phyloP scores from a whole-genome alignment of 441 rosid species.

The Mallotus repandus region DNA sequence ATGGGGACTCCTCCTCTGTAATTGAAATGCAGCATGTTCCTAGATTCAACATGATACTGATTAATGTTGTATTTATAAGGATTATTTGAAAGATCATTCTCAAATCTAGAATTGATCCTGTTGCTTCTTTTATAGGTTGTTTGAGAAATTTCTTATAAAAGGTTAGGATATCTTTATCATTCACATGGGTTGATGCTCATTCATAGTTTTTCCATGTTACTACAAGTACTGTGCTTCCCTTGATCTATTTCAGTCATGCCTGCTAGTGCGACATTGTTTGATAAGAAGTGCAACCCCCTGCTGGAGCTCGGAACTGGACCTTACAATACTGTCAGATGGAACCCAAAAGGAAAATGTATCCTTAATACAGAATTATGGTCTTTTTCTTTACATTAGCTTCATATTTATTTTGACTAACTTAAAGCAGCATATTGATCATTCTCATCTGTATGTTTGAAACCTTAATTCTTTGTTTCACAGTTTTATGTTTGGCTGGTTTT shows the following conservation, averaged over 20 bases:
- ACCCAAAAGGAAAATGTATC: slow-evolving; percentile 91
- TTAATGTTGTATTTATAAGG: neutral
- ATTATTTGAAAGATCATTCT: neutral
- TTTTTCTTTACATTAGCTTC: slow-evolving; percentile 3
- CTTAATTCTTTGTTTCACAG: slow-evolving; percentile 49
- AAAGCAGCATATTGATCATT: slow-evolving; percentile 7
- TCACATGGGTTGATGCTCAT: neutral
- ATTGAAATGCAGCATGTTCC: neutral
- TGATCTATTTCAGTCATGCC: slow-evolving; percentile 78
- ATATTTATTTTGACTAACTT: slow-evolving; percentile 1
- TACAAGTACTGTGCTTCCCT: slow-evolving; percentile 35
- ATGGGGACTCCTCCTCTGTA: neutral
- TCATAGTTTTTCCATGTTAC: neutral
- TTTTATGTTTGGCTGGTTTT: slow-evolving; percentile 90
- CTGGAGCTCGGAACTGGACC: slow-evolving; percentile 90
- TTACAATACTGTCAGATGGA: slow-evolving; percentile 89
- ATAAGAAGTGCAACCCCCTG: slow-evolving; percentile 81
- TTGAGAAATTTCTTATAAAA: neutral
- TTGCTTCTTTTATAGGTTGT: neutral
- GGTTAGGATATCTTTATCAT: neutral
- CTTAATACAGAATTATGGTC: slow-evolving; percentile 24
- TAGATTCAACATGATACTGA: neutral
- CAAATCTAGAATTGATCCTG: neutral
- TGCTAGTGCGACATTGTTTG: slow-evolving; percentile 80
- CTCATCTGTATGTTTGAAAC: slow-evolving; percentile 24